Base-by-base conservation (phyloP, 495 filamentous ascomycete species). In the Aspergillus funiculosus region DNA sequence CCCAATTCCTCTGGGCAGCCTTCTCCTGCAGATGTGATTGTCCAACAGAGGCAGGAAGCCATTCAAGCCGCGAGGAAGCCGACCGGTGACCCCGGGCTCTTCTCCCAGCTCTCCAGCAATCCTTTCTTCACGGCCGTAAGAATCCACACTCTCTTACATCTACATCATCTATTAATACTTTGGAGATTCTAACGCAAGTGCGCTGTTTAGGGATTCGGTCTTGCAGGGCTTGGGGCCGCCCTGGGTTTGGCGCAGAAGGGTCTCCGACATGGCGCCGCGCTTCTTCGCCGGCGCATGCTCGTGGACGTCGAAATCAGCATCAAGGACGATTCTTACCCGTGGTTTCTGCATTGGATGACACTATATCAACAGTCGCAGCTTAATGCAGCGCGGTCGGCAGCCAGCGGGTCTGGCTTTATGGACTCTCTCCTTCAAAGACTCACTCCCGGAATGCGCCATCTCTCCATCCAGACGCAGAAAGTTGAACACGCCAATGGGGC, bases 301-400 rank as follows among this genome's bases (percentile, higher is more conserved):
- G 87, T 97, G 41, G 86, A 96, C 57, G 77, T 97, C 52, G 94
- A 97, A 62, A 95, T 98, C 61, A 89, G 82, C 57, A 85, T 86
- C 57, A 86, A 87, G 56, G 92, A 97, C 62, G 82, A 89, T 38
- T 87, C 91, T 9, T 98, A 97, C 63, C 81, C 78, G 43, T 97
- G 92, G 91, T 80, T 97, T 26, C 76, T 98, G 3, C 78, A 87
- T 29, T 98, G 94, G 90, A 86, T 98, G 69, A 86, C 89, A 11
- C 71, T 84, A 21, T 90, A 89, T 45, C 87, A 90, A 32, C 69
- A 73, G 46, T 68, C 73, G 25, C 77, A 78, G 50, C 54, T 76
- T 36, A 60, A 56, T 30, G 46, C 72, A 58, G 39, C 66, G 64
- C 54, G 58, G 41, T 45, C 60, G 11, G 53, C 58, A n/a, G 57